These are phyloP conservation scores for Xylaria sp. DNA, from an alignment of 2,329 filamentous ascomycete genomes.

Conservation along the genomic window DNA sequence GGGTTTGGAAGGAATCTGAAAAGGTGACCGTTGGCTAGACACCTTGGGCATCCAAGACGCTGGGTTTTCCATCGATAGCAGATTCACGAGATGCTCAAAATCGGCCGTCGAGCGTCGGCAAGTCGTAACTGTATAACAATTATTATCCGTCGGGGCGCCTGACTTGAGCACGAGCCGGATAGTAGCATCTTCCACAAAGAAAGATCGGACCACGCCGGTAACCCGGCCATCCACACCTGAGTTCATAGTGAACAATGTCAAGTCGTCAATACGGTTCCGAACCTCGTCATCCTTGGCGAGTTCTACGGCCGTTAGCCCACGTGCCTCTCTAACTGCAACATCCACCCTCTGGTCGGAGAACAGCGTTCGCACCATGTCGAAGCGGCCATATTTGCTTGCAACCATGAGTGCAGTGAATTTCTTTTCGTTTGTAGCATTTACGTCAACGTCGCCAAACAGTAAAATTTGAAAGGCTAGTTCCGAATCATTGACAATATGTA, in stretches of 20 bases:
- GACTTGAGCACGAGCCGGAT: constrained; percentile 95
- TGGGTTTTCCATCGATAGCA: constrained; percentile 88
- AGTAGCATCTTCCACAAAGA: constrained; percentile 96
- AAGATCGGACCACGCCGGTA: constrained; percentile 92
- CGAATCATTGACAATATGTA: constrained; percentile 95
- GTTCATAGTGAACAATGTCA: constrained; percentile 82
- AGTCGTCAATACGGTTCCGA: constrained; percentile 93
- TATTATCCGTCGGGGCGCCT: constrained; percentile 82
- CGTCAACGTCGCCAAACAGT: constrained; percentile 89
- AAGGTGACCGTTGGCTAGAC: constrained; percentile 82
- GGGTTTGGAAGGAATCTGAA: constrained; percentile 92
- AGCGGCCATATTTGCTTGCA: constrained; percentile 95
- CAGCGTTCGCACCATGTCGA: constrained; percentile 89
- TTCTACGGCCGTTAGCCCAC: constrained; percentile 93
- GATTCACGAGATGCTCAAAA: constrained; percentile 88
- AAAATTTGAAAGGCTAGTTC: constrained; percentile 80
- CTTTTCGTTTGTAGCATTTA: constrained; percentile 95
- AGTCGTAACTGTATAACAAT: constrained; percentile 92
- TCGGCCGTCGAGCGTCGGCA: constrained; percentile 88
- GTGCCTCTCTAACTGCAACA: constrained; percentile 81
- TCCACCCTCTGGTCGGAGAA: constrained; percentile 92
- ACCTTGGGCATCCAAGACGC: constrained; percentile 93
- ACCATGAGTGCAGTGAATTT: constrained; percentile 97
- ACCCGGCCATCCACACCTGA: constrained; percentile 81
- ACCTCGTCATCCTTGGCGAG: constrained; percentile 98